Evolutionary conservation across 257 asterid species (phyloP).

Genomic region (Coffea eugenioides): DNA sequence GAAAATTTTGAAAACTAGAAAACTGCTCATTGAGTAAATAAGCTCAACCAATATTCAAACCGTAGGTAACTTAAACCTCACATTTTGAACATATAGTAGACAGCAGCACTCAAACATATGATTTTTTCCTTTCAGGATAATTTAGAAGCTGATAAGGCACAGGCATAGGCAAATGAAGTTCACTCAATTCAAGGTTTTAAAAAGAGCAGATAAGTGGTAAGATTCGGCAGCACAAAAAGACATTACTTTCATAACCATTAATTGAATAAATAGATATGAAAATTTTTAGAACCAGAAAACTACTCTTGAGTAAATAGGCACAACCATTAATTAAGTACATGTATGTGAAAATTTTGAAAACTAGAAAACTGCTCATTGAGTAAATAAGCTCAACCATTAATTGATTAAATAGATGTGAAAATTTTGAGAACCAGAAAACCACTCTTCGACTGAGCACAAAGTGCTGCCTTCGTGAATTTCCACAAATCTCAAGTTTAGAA

Average conservation of each 20-base stretch:
- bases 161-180: not conserved
- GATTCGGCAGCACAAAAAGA: not conserved
- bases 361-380: no score
- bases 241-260: not conserved
- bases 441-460: not conserved
- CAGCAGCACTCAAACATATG: not conserved
- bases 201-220: not conserved
- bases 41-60: not conserved
- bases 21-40: no score
- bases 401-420: not conserved
- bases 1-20: no score
- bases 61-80: not conserved
- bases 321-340: no score
- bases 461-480: not conserved
- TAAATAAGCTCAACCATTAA: no score
- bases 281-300: no score
- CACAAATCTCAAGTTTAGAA: not conserved
- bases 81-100: not conserved
- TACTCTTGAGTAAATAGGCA: no score
- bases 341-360: no score
- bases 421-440: not conserved
- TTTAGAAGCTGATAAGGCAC: not conserved
- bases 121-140: not conserved
- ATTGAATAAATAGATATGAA: no score
- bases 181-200: not conserved